Evolutionary conservation across 2,329 filamentous ascomycete species (phyloP), one percentile per base, ranked within the genome.

Genomic region (Talaromyces rugulosus): DNA sequence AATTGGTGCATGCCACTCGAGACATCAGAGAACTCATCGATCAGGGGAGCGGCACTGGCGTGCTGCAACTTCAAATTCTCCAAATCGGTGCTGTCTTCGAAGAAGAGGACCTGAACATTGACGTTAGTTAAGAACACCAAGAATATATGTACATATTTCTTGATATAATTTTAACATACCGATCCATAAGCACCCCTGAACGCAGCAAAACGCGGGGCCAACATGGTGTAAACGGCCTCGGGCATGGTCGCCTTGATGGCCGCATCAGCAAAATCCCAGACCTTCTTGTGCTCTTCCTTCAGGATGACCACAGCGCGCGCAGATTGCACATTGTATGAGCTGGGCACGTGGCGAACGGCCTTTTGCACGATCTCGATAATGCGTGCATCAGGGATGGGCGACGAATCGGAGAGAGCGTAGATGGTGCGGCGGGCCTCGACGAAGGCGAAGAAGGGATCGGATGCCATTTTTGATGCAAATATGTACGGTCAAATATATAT

Each of bases 141-240:
- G 4, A 27, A 30, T 0, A 9, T 23, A 23, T 23, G 4, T 9
- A 51, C n/a, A 16, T 16, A 30, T 9, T 11, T 5, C 14, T 9
- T 8, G n/a, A n/a, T 8, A 9, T 16, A 18, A 11, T 27, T 85
- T n/a, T 16, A 40, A 40, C 36, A 69, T 80, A 89, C 87, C 44
- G 90, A 89, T 69, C 90, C 92, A 67, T 92, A 91, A n/a, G 77
- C 90, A 60, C 72, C 86, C 75, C 82, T 83, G 82, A 95, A 95
- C 23, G 76, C 78, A 50, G 65, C 76, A 74, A 71, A 73, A 61
- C 68, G 70, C 65, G 69, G 56, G 64, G 28, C 40, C 50, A 65
- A 61, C 1, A 63, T 56, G 9, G 61, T 61, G 14, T 68, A 78
- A 73, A 18, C 87, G 86, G 66, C 75, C 74, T 30, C 75, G 80